Evolutionary conservation across 768 basidiomycete species (phyloP), one percentile per base, ranked within the genome.

Genomic region (Dendrothele bispora): DNA sequence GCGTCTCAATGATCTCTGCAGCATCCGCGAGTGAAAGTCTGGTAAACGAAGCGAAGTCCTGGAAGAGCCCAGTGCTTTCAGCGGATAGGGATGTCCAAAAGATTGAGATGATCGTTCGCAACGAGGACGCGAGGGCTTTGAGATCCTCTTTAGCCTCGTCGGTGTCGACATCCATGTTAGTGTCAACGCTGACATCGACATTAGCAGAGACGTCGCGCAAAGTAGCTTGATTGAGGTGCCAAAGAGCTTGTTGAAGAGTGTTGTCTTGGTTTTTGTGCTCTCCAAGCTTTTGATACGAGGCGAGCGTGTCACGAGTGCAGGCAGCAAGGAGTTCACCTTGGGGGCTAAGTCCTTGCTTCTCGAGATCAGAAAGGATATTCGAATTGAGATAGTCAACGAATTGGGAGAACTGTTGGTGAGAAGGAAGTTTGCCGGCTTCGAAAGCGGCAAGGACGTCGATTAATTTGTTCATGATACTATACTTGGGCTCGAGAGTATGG

Each of bases 381-480:
- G 70, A 58, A 32, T 80, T 77, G 38, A 80, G 56, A 72, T 74
- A 81, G 58, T 85, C 78, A 53, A 85, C 72, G 57, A 75, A 71
- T 0, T 59, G 58, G 50, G 72, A 72, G 30, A 79, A 54, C 58
- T 89, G 87, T 24, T 75, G 62, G 10, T 85, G 82, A 2, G 72
- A 73, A 15, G 87, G 87, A 4, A 87, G 67, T 59, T 89, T 89
- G 18, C 84, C 84, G 15, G 85, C 84, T 52, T 81, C 75, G 55
- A 88, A 64, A 7, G 87, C 87, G 39, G 83, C 87, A 48, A 84
- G 60, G 21, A 87, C 56, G 29, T 82, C 81, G 15, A 83, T 71
- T 39, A 75, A 51, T 67, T 78, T 80, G 48, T 89, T 83, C 85
- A 88, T 88, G n/a, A n/a, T n/a, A n/a, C n/a, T n/a, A n/a, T n/a